A percentile compares a stretch with the other conserved stretches of the same genome.
These are phyloP conservation scores for Tubosaeta sp. DNA, from an alignment of 768 basidiomycete genomes.

Conservation along the genomic window DNA sequence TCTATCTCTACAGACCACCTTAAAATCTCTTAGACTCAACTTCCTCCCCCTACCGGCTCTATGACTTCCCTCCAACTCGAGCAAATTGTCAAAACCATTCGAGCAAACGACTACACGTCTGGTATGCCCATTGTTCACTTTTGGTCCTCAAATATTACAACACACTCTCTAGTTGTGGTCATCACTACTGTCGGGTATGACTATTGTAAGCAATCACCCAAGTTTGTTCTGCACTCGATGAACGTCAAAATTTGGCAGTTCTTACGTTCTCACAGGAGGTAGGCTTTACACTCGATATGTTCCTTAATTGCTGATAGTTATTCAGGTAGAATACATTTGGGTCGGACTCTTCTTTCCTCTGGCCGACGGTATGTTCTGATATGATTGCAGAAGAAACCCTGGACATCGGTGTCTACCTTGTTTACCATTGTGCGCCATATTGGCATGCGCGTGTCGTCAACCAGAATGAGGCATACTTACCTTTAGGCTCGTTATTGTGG, in stretches of 20 bases:
- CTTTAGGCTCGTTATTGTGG: not conserved
- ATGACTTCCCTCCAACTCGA: not conserved
- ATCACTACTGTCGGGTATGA: not conserved
- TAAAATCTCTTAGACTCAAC: not conserved
- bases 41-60: not conserved
- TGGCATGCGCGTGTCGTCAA: no score
- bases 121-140: not conserved
- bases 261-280: not conserved
- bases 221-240: not conserved
- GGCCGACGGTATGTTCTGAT: not conserved
- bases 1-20: no score
- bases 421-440: not conserved
- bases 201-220: not conserved
- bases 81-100: not conserved
- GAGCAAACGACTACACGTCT: not conserved
- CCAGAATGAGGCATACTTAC: not conserved
- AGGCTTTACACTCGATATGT: not conserved
- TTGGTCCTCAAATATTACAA: not conserved
- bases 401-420: slow-evolving; percentile 1
- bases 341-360: not conserved
- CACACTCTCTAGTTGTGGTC: not conserved
- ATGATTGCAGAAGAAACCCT: not conserved
- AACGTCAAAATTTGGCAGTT: not conserved
- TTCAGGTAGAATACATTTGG: slow-evolving; percentile 2
- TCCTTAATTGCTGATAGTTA: not conserved